Percentiles rank a stretch among this genome's conserved stretches.
Evolutionary conservation across 495 filamentous ascomycete species (phyloP).

Genomic region (Apiosordaria backusii): DNA sequence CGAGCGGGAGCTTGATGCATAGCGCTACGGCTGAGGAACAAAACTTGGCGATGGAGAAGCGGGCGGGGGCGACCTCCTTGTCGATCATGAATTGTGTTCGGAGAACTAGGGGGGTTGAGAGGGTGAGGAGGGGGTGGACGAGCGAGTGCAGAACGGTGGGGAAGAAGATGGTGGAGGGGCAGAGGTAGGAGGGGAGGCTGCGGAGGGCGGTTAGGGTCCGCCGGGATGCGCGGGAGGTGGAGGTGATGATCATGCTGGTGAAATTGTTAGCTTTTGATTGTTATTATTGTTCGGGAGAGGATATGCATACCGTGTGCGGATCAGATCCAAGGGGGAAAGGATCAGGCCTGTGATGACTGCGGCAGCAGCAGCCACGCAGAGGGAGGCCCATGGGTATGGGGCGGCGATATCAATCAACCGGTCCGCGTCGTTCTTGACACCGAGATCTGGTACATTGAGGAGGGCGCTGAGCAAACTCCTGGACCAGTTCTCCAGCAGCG

Average conservation of each 20-base stretch:
- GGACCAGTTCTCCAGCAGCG: slow-evolving; percentile 82
- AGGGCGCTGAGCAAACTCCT: slow-evolving; percentile 78
- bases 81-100: slow-evolving; percentile 75
- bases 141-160: slow-evolving; percentile 84
- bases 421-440: slow-evolving; percentile 53
- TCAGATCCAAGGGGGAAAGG: slow-evolving; percentile 81
- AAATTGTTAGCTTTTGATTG: slow-evolving; percentile 25
- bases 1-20: slow-evolving; percentile 79
- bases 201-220: slow-evolving; percentile 71
- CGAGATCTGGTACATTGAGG: slow-evolving; percentile 76
- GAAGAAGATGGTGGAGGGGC: slow-evolving; percentile 65
- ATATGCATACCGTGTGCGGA: slow-evolving; percentile 71
- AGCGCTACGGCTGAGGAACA: slow-evolving; percentile 72
- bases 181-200: slow-evolving; percentile 69
- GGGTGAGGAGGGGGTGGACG: slow-evolving; percentile 73
- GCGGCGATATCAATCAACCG: slow-evolving; percentile 58
- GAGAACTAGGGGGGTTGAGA: slow-evolving; percentile 76
- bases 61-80: slow-evolving; percentile 71
- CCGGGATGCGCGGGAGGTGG: slow-evolving; percentile 65
- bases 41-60: slow-evolving; percentile 76
- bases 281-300: too few species aligned
- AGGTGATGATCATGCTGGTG: slow-evolving; percentile 68
- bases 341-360: slow-evolving; percentile 74
- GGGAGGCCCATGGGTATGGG: slow-evolving; percentile 65
- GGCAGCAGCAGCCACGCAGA: slow-evolving; percentile 78